These are phyloP conservation scores for Penicillium paxilli DNA, from an alignment of 495 filamentous ascomycete genomes.

Conservation along the genomic window DNA sequence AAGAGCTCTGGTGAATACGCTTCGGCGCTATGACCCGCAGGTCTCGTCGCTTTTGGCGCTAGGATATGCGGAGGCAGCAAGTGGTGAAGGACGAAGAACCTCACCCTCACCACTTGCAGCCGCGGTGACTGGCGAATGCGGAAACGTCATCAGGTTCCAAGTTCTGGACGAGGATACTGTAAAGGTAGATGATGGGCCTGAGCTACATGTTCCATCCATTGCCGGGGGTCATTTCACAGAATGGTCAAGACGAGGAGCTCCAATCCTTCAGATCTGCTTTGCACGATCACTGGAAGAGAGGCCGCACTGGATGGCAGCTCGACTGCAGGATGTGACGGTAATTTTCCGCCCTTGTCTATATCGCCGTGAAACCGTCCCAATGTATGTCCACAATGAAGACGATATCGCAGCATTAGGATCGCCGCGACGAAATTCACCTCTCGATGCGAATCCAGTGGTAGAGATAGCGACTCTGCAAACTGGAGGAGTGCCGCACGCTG, in stretches of 20 bases:
- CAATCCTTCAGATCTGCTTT: conserved; percentile 69
- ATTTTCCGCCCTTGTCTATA: conserved; percentile 60
- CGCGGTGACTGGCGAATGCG: conserved; percentile 42
- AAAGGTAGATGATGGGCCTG: conserved; percentile 21
- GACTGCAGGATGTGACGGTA: conserved; percentile 53
- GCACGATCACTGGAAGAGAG: conserved; percentile 48
- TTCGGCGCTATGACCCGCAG: conserved; percentile 37
- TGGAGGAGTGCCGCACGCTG: conserved; percentile 61
- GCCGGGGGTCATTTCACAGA: conserved; percentile 44
- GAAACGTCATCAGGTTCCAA: conserved; percentile 41
- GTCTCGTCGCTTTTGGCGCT: conserved; percentile 43
- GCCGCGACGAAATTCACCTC: conserved; percentile 43
- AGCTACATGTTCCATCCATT: conserved; percentile 34
- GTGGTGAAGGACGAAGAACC: no score
- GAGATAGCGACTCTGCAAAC: conserved; percentile 54
- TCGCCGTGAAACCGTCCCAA: conserved; percentile 29
- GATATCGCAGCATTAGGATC: conserved; percentile 4
- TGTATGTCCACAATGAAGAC: conserved; percentile 24
- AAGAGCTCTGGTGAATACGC: conserved; percentile 25
- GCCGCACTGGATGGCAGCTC: conserved; percentile 62
- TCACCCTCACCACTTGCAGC: conserved; percentile 46
- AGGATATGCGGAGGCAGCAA: conserved; percentile 47
- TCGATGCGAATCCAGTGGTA: conserved; percentile 63
- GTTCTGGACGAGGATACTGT: conserved; percentile 34
- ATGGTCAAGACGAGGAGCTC: conserved; percentile 56